Percentiles rank a stretch among this genome's conserved stretches.
These are phyloP conservation scores for Fraxinus greggii DNA, from an alignment of 305 asterid genomes.

Conservation along the genomic window DNA sequence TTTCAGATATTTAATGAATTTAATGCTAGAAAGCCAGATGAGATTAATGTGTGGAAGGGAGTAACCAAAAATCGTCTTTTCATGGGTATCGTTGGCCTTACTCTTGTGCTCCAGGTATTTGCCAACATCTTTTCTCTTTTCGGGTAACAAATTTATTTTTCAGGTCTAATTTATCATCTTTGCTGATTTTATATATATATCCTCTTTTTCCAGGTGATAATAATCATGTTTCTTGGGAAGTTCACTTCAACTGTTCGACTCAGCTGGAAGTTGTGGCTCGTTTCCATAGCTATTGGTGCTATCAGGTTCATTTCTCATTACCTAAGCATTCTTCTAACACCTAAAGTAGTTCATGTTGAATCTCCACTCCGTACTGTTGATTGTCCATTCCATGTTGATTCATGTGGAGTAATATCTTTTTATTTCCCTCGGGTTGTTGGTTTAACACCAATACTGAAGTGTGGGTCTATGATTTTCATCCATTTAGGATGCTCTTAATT, in stretches of 20 bases:
- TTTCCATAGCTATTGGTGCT: conserved; percentile 40
- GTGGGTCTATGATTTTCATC: background rate
- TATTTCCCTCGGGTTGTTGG: background rate
- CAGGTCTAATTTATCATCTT: background rate
- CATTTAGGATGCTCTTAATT: background rate
- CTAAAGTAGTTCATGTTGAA: background rate
- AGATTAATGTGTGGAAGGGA: conserved; percentile 74
- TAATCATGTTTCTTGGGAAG: conserved; percentile 46
- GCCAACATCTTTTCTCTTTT: background rate
- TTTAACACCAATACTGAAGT: background rate
- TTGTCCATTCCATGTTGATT: too few relatives aligned
- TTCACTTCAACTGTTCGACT: conserved; percentile 42
- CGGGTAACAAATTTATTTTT: conserved; percentile 12
- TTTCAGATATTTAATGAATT: conserved; percentile 80
- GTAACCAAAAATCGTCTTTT: conserved; percentile 70
- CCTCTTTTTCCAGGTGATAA: conserved; percentile 34
- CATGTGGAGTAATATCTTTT: background rate
- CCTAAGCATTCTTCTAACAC: background rate
- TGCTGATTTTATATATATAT: background rate
- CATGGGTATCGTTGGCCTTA: conserved; percentile 63
- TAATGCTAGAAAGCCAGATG: conserved; percentile 92
- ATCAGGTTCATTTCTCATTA: conserved; percentile 33
- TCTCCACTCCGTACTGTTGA: too few relatives aligned
- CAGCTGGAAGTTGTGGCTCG: conserved; percentile 52
- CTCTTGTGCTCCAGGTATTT: conserved; percentile 79